Evolutionary conservation across 2,329 filamentous ascomycete species (phyloP), one percentile per base, ranked within the genome.

Genomic region (Monosporascus sp.): DNA sequence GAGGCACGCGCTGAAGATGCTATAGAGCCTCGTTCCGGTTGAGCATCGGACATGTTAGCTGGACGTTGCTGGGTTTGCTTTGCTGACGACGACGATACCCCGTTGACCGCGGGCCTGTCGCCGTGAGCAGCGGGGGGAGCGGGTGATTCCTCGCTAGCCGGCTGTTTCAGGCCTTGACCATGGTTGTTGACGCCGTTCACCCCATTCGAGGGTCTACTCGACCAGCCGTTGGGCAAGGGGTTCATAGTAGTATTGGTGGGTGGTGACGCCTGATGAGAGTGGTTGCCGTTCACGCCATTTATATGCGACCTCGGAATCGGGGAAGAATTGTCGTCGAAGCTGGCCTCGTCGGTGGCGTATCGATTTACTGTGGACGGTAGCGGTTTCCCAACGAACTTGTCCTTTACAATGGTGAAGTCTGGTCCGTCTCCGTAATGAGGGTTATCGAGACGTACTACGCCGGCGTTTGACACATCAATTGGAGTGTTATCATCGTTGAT

Each of bases 161-260:
- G 22, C 18, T 43, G 18, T 15, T 43, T 43, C 17, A 43, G 6
- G 7, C 39, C 39, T 20, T 20, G 11, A 20, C 18, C 18, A 14
- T 69, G 69, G 55, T 56, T 52, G 46, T 73, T 72, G 48, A 72
- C 73, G 18, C 58, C 52, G 46, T 57, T 56, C 50, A 56, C 48
- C 45, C 67, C 66, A 44, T 70, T 67, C 46, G 64, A 63, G 55
- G 63, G 65, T 52, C 68, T 68, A 56, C 65, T 64, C 53, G 75
- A 72, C 60, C 74, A 76, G 58, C 78, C 81, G 65, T 85, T 84
- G 60, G 79, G 77, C 64, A 82, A 64, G 38, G 81, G 78, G 68
- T 75, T 81, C 72, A 85, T 80, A 70, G 78, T 85, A 27, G 5
- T 64, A 81, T 78, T 6, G 72, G 74, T 71, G 63, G 67, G 47